These are phyloP conservation scores for Capillidium heterosporum DNA, from an alignment of 371 early-diverging fungal genomes.

Conservation along the genomic window DNA sequence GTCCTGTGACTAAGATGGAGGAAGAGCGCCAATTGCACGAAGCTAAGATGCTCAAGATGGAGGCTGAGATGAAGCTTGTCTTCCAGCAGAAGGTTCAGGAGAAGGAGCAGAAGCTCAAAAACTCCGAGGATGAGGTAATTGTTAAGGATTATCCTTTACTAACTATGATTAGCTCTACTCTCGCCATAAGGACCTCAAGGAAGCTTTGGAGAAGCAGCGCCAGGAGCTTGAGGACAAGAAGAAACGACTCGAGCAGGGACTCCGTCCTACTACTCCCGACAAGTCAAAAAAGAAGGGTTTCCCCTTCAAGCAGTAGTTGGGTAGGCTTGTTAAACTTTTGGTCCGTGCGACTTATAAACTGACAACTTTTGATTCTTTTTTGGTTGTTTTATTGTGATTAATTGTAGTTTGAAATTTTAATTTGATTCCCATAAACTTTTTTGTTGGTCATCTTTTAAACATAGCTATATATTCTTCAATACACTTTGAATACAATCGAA, in stretches of 20 bases:
- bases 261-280: constrained; percentile 67
- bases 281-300: constrained; percentile 62
- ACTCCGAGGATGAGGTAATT: constrained; percentile 83
- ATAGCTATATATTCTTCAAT: too few relatives aligned
- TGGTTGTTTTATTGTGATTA: too few relatives aligned
- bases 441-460: too few relatives aligned
- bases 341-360: too few relatives aligned
- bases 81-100: constrained; percentile 97
- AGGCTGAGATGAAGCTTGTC: constrained; percentile 91
- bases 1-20: constrained; percentile 77
- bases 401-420: too few relatives aligned
- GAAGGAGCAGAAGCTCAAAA: constrained; percentile 91
- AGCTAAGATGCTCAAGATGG: constrained; percentile 92
- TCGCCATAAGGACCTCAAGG: constrained; percentile 93
- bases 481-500: too few relatives aligned
- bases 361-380: too few relatives aligned
- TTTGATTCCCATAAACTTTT: too few relatives aligned
- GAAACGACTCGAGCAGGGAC: constrained; percentile 59
- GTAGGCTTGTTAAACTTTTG: too few relatives aligned
- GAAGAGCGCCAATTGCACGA: constrained; percentile 86
- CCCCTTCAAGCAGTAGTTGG: constrained; percentile 18
- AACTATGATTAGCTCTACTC: constrained; percentile 44
- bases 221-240: constrained; percentile 85
- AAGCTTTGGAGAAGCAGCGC: constrained; percentile 84
- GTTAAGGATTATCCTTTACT: not conserved